Evolutionary conservation across 2,329 filamentous ascomycete genomes (phyloP).

Genomic region (Thelonectria rubi): DNA sequence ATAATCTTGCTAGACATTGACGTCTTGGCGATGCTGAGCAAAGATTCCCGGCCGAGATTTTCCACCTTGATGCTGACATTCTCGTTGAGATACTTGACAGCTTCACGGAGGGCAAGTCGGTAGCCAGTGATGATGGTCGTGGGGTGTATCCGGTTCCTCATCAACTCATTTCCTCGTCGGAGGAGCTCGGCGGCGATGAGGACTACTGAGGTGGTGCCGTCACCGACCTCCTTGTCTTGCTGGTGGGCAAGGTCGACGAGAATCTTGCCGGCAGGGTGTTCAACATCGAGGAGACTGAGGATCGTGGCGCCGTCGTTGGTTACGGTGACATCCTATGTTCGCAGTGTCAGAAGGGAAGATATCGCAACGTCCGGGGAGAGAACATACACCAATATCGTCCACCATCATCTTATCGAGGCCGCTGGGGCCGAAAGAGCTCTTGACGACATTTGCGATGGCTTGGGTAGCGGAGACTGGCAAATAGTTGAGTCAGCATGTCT

Average conservation of each 20-base stretch:
- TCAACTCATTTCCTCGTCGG: conserved; percentile 92
- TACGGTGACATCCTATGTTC: conserved; percentile 86
- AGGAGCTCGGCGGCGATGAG: conserved; percentile 96
- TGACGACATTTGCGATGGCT: conserved; percentile 98
- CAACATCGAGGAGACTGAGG: conserved; percentile 91
- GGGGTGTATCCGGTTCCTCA: conserved; percentile 99
- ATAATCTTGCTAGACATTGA: conserved; percentile 99
- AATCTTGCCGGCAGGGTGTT: conserved; percentile 98
- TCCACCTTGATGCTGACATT: conserved; percentile 98
- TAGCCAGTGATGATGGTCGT: conserved; percentile 99
- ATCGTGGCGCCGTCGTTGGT: conserved; percentile 99
- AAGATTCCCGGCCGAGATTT: conserved; percentile 85
- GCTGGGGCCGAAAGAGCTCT: conserved; percentile 96
- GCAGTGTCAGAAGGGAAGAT: conserved; percentile 33
- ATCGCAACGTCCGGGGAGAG: conserved; percentile 27
- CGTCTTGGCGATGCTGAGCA: conserved; percentile 95
- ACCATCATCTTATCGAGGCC: conserved; percentile 99
- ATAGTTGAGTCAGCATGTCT: conserved; percentile 28
- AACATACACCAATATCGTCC: conserved; percentile 91
- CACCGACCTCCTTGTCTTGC: conserved; percentile 98
- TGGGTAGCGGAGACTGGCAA: conserved; percentile 86
- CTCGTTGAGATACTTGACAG: conserved; percentile 98
- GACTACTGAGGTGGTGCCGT: conserved; percentile 97
- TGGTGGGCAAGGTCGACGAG: conserved; percentile 97
- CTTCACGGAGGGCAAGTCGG: conserved; percentile 92